Evolutionary conservation across 2,329 filamentous ascomycete genomes (phyloP).

Genomic region (Cytospora leucostoma): DNA sequence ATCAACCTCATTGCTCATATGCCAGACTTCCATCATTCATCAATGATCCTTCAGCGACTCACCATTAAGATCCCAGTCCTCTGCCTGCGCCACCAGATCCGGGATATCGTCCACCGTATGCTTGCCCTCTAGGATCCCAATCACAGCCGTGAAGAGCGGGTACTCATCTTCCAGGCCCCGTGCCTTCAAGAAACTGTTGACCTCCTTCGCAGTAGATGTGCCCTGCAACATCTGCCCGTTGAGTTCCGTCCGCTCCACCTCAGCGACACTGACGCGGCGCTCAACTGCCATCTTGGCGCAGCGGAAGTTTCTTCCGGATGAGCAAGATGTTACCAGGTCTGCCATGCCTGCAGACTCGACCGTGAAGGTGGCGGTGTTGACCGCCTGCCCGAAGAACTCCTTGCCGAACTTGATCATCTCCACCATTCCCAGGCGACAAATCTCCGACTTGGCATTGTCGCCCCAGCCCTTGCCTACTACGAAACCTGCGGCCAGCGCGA

Average conservation of each 20-base stretch:
- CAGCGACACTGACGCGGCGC: conserved; percentile 75
- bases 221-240: conserved; percentile 98
- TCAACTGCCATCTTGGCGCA: conserved; percentile 88
- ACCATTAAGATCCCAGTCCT: conserved; percentile 27
- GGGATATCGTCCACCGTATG: conserved; percentile 81
- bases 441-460: conserved; percentile 97
- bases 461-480: conserved; percentile 96
- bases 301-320: conserved; percentile 88
- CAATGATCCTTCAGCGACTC: conserved; percentile 12
- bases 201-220: conserved; percentile 86
- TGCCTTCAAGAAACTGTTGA: conserved; percentile 83
- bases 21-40: neutral
- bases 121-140: conserved; percentile 75
- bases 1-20: conserved; percentile 8
- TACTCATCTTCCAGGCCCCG: conserved; percentile 80
- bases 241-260: conserved; percentile 85
- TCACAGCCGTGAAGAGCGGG: conserved; percentile 88
- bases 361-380: conserved; percentile 86
- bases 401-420: conserved; percentile 97
- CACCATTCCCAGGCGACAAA: conserved; percentile 93
- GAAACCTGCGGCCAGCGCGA: conserved; percentile 91
- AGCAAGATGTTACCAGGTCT: conserved; percentile 92
- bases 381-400: conserved; percentile 84
- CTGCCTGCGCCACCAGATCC: conserved; percentile 53
- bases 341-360: conserved; percentile 94